phyloP scores from a whole-genome alignment of 306 rosid species.

The Sphenostylis stenocarpa region DNA sequence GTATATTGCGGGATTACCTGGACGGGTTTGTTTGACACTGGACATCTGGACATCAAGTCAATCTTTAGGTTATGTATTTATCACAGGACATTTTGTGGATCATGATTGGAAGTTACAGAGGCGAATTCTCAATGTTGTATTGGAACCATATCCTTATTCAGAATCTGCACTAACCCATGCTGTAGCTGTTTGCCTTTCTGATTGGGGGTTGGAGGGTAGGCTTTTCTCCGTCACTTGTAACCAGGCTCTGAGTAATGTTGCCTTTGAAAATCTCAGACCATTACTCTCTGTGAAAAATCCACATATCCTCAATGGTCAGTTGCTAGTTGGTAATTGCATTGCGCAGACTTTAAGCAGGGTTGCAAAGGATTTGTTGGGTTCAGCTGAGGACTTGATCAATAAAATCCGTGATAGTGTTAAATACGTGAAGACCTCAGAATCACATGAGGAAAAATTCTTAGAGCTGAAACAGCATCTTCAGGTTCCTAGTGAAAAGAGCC shows the following conservation, averaged over 20 bases:
- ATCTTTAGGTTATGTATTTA: constrained; percentile 86
- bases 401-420: constrained; percentile 81
- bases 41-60: constrained; percentile 81
- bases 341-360: constrained; percentile 72
- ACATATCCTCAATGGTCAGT: constrained; percentile 74
- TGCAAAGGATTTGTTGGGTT: constrained; percentile 64
- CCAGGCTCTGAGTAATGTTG: constrained; percentile 48
- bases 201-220: constrained; percentile 80
- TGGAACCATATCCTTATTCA: constrained; percentile 94
- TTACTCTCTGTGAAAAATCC: constrained; percentile 77
- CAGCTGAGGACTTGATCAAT: constrained; percentile 48
- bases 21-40: constrained; percentile 84
- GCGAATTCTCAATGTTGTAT: constrained; percentile 86
- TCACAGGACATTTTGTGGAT: constrained; percentile 87
- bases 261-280: constrained; percentile 74
- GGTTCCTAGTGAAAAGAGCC: constrained; percentile 79
- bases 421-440: constrained; percentile 85
- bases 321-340: constrained; percentile 76
- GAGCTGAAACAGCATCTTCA: constrained; percentile 84
- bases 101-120: constrained; percentile 84
- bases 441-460: constrained; percentile 78
- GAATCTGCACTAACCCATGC: constrained; percentile 77
- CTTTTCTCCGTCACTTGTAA: constrained; percentile 76
- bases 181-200: constrained; percentile 86
- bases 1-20: constrained; percentile 71